Evolutionary conservation across 1,139 yeast species (phyloP), one percentile per base, ranked within the genome.

Genomic region (Sugiyamaella japonica): DNA sequence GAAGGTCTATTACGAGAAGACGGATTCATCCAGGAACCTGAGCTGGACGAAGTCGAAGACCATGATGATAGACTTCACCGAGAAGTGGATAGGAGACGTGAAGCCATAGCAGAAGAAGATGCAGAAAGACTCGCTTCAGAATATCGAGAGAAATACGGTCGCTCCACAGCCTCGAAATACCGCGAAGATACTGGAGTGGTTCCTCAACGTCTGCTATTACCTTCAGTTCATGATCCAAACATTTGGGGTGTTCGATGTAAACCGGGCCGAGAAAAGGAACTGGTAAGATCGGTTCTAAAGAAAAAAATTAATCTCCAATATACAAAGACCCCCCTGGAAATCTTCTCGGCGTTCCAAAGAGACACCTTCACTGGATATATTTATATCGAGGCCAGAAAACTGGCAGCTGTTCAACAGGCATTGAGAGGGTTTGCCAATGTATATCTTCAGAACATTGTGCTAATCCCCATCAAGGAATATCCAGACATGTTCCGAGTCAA

Each of bases 171-270:
- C 10, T 81, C 88, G 38, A 89, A 88, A 58, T 91, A 88, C 73
- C 81, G 96, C 64, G 97, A 97, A 46, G 96, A 91, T 54, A 83
- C 87, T 56, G 86, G 90, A 42, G 81, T 89, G 39, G 97, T 93
- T 7, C 95, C 99, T 1, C 99, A 93, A 70, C 86, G 96, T 66
- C 81, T 95, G 64, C 79, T 93, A 63, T 80, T 93, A 74, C 99
- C 99, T 13, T 89, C 97, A 28, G 96, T 93, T 57, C 90, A 91
- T 66, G 98, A 95, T 68, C 98, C 99, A 6, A 85, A 91, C 55
- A 89, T 95, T 66, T 93, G 97, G 86, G 98, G 97, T 66, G 83
- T 93, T 48, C 83, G 97, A 71, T 89, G 96, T 73, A 82, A 95
- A 64, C 91, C 89, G 31, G 98, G 98, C 46, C 84, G 87, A 64